These are phyloP conservation scores for Claviceps pazoutovae DNA, from an alignment of 2,329 filamentous ascomycete genomes.

Conservation along the genomic window DNA sequence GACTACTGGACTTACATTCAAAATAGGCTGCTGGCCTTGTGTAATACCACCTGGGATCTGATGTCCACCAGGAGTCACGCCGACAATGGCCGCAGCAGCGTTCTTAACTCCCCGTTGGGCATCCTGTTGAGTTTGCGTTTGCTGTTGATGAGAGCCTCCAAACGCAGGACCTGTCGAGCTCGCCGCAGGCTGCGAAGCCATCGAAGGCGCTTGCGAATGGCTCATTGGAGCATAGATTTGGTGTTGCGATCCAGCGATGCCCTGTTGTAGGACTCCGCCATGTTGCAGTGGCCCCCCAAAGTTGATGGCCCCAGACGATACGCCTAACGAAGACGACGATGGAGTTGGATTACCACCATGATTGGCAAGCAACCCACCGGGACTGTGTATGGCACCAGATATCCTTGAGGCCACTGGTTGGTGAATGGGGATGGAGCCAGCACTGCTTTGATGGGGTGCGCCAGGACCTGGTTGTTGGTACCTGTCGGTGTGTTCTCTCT, in stretches of 20 bases:
- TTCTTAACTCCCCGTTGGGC: constrained; percentile 35
- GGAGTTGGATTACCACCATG: constrained; percentile 44
- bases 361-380: constrained; percentile 72
- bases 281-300: constrained; percentile 46
- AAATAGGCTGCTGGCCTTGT: constrained; percentile 29
- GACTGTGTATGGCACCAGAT: constrained; percentile 74
- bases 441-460: constrained; percentile 61
- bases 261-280: constrained; percentile 34
- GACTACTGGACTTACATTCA: constrained; percentile 34
- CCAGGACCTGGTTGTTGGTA: constrained; percentile 44
- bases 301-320: constrained; percentile 33
- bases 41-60: constrained; percentile 25
- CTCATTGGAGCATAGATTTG: constrained; percentile 45
- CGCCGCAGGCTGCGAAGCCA: constrained; percentile 41
- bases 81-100: constrained; percentile 30
- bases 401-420: constrained; percentile 81
- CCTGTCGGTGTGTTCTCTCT: constrained; percentile 39
- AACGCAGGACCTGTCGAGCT: constrained; percentile 52
- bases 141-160: constrained; percentile 42
- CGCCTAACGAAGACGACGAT: constrained; percentile 37
- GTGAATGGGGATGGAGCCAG: constrained; percentile 80
- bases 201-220: constrained; percentile 34
- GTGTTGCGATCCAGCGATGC: constrained; percentile 31
- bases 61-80: constrained; percentile 26
- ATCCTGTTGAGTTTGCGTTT: constrained; percentile 35